Conservation (phyloP, 2,329 filamentous ascomycete species). For the Colletotrichum siamense region DNA sequence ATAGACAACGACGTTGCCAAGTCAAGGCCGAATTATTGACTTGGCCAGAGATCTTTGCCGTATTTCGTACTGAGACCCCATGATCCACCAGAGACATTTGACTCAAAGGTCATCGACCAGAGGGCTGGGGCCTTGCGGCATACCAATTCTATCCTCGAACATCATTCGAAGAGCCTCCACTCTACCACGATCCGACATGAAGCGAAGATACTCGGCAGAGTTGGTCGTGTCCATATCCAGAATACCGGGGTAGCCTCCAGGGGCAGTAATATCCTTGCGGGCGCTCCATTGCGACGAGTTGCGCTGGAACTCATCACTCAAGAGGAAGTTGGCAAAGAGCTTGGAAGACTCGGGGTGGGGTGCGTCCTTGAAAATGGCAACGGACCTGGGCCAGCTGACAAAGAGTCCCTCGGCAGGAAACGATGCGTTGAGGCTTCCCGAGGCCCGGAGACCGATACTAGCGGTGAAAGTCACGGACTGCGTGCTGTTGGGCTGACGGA, state of each 20-base stretch:
- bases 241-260: conserved; percentile 32
- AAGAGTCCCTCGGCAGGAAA: conserved; percentile 42
- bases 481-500: conserved; percentile 35
- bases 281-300: conserved; percentile 35
- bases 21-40: neutral
- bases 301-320: conserved; percentile 44
- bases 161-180: conserved; percentile 46
- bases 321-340: conserved; percentile 50
- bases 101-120: conserved; percentile 27
- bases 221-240: conserved; percentile 38
- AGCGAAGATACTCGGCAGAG: conserved; percentile 39
- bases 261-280: conserved; percentile 35
- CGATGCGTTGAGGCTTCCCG: conserved; percentile 25
- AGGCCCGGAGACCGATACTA: conserved; percentile 19
- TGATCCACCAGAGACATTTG: neutral
- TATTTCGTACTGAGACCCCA: neutral
- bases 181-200: conserved; percentile 43
- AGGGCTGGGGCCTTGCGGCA: conserved; percentile 45
- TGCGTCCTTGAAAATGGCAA: conserved; percentile 51
- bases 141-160: conserved; percentile 46
- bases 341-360: conserved; percentile 55
- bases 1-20: neutral
- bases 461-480: conserved; percentile 38
- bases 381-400: conserved; percentile 52
- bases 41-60: neutral